Base-by-base conservation (phyloP, 1,284 basidiomycete genomes). In the Naganishia albida region DNA sequence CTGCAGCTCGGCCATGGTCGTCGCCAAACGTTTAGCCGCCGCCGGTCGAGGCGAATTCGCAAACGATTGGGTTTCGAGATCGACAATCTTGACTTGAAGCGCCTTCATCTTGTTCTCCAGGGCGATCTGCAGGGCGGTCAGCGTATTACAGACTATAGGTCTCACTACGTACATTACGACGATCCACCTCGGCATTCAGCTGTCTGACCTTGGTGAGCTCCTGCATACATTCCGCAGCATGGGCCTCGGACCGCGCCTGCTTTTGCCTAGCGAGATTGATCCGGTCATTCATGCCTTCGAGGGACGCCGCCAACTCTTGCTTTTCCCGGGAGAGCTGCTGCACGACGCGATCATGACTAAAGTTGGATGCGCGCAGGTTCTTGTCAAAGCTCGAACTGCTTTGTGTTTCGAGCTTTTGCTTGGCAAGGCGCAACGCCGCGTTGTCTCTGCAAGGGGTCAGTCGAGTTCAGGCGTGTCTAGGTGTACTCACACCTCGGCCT, bases 71-170 rank as follows among this genome's bases (percentile, higher is more conserved):
- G 89, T 89, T 75, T 91, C 90, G 13, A 91, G 81, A 72, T 91
- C 90, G 8, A 90, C 86, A 65, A 91, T 85, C 38, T 86, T 87
- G 42, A 90, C 83, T 66, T 90, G 89, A 39, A 91, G 79, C 55
- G 91, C 88, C 73, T 91, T 91, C 72, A 88, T 82, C 75, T 90
- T 87, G 72, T 89, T 90, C 80, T 91, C 89, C 23, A 92, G 81
- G 67, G 82, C 85, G 12, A 88, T 89, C 90, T 92, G 69, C 10
- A 30, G 2, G 39, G 26, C 7, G 34, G 8, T 39, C 26, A 42
- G 16, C 30, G 40, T 18, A 42, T 3, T 30, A 8, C 23, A 3
- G 26, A 26, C 15, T 13, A 25, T 7, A 4, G n/a, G 20, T 7
- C 7, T 20, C 3, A 7, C 3, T 15, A 80, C 87, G 69, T 72